phyloP scores from a whole-genome alignment of 1,284 basidiomycete genomes.

The Volvariella surrecta region DNA sequence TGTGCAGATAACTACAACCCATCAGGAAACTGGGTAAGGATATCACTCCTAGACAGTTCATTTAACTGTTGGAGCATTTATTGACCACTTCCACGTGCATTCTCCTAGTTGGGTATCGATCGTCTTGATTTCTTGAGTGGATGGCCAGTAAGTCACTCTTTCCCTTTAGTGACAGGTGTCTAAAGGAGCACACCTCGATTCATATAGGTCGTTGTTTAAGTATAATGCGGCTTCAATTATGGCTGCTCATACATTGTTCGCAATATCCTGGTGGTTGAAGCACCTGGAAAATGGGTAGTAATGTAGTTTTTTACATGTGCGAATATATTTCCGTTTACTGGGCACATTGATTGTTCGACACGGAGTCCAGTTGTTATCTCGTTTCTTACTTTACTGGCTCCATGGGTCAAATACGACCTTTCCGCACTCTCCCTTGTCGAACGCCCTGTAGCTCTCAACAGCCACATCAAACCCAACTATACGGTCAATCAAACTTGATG shows the following conservation, averaged over 20 bases:
- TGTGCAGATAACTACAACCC: constrained; percentile 42
- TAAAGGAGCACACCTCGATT: background rate
- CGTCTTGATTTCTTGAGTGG: constrained; percentile 31
- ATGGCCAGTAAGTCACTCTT: constrained; percentile 23
- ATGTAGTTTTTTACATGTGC: no score
- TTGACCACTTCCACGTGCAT: no score
- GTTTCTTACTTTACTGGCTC: constrained; percentile 27
- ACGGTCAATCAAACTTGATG: constrained; percentile 54
- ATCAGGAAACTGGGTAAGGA: constrained; percentile 28
- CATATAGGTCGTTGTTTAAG: background rate
- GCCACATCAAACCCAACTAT: constrained; percentile 52
- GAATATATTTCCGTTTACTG: no score
- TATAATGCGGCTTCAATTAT: no score
- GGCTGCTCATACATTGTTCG: no score
- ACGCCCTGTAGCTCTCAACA: constrained; percentile 48
- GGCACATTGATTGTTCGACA: no score
- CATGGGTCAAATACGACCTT: constrained; percentile 72
- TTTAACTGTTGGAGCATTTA: no score
- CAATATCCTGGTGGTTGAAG: no score
- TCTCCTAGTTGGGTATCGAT: constrained; percentile 43
- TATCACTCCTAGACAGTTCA: no score
- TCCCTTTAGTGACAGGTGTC: background rate
- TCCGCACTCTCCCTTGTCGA: constrained; percentile 62
- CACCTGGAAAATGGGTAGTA: no score
- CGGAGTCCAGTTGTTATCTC: background rate